Conservation (phyloP, 352 stramenopile genomes). For the Pythium insidiosum region DNA sequence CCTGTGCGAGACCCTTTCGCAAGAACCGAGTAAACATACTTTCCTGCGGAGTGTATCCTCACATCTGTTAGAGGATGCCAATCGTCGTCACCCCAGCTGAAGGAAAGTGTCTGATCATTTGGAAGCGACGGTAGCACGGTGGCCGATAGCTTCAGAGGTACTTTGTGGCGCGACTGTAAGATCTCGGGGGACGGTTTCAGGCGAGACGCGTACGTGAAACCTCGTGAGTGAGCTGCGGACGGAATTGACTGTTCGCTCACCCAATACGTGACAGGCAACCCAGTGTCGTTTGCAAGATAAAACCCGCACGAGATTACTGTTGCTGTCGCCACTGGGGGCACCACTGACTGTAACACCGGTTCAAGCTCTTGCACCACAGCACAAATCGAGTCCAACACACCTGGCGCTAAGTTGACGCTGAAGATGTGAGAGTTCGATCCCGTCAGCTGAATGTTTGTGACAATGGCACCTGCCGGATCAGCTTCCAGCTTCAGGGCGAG, state of each 20-base stretch:
- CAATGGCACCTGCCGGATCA: slow-evolving; percentile 35
- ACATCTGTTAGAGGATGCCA: slow-evolving; percentile 77
- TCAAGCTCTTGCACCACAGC: slow-evolving; percentile 53
- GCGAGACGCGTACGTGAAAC: slow-evolving; percentile 52
- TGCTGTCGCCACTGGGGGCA: slow-evolving; percentile 29
- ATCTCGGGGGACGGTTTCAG: slow-evolving; percentile 32
- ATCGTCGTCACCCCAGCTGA: slow-evolving; percentile 55
- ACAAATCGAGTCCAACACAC: slow-evolving; percentile 55
- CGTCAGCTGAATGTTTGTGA: slow-evolving; percentile 37
- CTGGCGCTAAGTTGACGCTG: slow-evolving; percentile 64
- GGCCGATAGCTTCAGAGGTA: slow-evolving; percentile 62
- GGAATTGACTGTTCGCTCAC: slow-evolving; percentile 35
- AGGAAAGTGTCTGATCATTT: slow-evolving; percentile 68
- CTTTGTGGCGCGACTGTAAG: slow-evolving; percentile 39
- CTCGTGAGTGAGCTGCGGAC: slow-evolving; percentile 17
- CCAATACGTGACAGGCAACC: slow-evolving; percentile 52
- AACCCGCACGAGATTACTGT: slow-evolving; percentile 78
- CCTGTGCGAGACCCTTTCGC: slow-evolving; percentile 13
- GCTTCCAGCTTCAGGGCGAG: slow-evolving; percentile 24
- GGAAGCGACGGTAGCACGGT: slow-evolving; percentile 57
- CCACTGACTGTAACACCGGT: slow-evolving; percentile 13
- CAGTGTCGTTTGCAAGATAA: slow-evolving; percentile 70
- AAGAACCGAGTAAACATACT: slow-evolving; percentile 69
- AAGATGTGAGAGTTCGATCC: slow-evolving; percentile 50
- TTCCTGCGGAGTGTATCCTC: slow-evolving; percentile 63